A percentile compares a stretch with the other conserved stretches of the same genome.
These are phyloP conservation scores for Boletus subparvulus DNA, from an alignment of 768 basidiomycete genomes.

Conservation along the genomic window DNA sequence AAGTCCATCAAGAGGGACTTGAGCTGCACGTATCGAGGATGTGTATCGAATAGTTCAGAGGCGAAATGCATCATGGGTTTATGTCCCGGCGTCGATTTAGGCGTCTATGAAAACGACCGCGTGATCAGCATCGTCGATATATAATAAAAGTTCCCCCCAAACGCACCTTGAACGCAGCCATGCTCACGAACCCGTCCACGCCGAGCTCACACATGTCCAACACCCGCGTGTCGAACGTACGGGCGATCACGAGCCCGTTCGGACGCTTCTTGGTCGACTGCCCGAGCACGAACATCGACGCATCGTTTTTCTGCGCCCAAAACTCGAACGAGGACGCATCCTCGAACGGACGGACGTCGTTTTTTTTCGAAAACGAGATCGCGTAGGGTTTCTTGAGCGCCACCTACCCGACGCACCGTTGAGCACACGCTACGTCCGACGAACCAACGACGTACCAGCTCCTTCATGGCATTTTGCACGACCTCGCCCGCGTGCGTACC, in stretches of 20 bases:
- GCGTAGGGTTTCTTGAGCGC: slow-evolving; percentile 89
- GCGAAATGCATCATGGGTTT: slow-evolving; percentile 95
- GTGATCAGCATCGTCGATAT: background rate
- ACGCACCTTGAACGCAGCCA: slow-evolving; percentile 81
- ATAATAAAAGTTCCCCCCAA: no score
- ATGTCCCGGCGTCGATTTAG: slow-evolving; percentile 86
- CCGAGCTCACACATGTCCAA: slow-evolving; percentile 97
- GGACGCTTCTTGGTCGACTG: slow-evolving; percentile 95
- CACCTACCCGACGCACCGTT: slow-evolving; percentile 71
- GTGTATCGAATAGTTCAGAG: slow-evolving; percentile 91
- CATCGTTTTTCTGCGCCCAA: slow-evolving; percentile 93
- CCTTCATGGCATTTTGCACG: slow-evolving; percentile 80
- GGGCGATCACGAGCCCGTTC: slow-evolving; percentile 76
- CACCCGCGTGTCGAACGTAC: slow-evolving; percentile 83
- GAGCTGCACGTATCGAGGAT: slow-evolving; percentile 87
- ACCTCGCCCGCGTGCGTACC: slow-evolving; percentile 85
- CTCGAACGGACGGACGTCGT: slow-evolving; percentile 88
- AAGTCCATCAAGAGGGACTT: slow-evolving; percentile 90
- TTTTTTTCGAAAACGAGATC: slow-evolving; percentile 94
- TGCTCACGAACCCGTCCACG: slow-evolving; percentile 74
- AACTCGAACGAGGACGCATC: slow-evolving; percentile 79
- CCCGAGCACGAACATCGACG: slow-evolving; percentile 85
- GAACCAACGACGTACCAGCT: slow-evolving; percentile 59
- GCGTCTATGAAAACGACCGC: slow-evolving; percentile 42
- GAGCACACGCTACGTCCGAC: background rate